Evolutionary conservation across 129 eudicot genomes (phyloP).

Genomic region (Pseudognaphalium luteoalbum): DNA sequence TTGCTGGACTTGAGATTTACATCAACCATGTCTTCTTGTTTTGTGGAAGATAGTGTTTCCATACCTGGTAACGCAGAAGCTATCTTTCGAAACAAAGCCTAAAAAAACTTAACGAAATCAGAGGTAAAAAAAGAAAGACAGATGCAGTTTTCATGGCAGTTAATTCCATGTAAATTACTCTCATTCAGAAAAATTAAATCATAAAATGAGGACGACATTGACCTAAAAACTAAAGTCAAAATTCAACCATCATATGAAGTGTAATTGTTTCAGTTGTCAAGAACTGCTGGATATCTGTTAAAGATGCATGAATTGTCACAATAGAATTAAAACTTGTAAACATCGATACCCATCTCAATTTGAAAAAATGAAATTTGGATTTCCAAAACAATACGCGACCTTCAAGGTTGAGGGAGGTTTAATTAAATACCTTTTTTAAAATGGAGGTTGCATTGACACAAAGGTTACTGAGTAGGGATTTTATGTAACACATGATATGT

Average conservation of each 20-base stretch:
- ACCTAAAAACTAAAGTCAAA: background rate
- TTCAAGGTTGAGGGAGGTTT: background rate
- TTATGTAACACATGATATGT: background rate
- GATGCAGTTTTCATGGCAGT: background rate
- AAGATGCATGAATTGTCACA: background rate
- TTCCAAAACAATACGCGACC: background rate
- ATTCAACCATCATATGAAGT: background rate
- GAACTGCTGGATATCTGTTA: background rate
- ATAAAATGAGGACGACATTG: background rate
- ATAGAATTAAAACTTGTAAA: background rate
- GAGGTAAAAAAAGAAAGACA: background rate
- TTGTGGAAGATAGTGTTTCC: slow-evolving; percentile 73
- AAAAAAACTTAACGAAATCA: background rate
- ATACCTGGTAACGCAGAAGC: slow-evolving; percentile 89
- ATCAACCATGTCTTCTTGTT: slow-evolving; percentile 91
- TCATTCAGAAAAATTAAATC: background rate
- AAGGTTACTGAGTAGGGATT: background rate
- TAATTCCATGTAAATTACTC: background rate
- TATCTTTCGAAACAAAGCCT: slow-evolving; percentile 78
- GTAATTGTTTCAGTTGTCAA: background rate
- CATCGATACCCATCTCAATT: background rate
- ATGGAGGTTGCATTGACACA: background rate
- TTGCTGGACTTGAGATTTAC: slow-evolving; percentile 74
- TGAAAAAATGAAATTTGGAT: background rate
- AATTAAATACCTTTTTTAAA: background rate